Conservation (phyloP, 1,139 yeast species). For the Kodamaea derodonti region DNA sequence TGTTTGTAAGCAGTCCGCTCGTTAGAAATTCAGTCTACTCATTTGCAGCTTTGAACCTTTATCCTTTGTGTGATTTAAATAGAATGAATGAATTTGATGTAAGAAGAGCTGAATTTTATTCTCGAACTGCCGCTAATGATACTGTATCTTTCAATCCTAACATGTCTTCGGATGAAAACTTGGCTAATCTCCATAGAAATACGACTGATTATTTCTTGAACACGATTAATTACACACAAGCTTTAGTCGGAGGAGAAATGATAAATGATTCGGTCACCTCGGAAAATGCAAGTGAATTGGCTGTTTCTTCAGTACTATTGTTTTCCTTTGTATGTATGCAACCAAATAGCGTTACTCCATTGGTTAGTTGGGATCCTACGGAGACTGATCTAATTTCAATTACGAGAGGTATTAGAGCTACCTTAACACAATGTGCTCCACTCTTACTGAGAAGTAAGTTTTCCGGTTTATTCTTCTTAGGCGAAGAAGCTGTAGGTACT, state of each 20-base stretch:
- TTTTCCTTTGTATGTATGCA: constrained; percentile 29
- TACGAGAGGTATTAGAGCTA: constrained; percentile 16
- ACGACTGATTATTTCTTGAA: constrained; percentile 24
- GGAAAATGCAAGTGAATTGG: constrained; percentile 19
- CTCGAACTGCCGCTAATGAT: neutral
- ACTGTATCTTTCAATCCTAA: constrained; percentile 1
- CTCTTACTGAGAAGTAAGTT: constrained; percentile 5
- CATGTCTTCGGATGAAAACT: constrained; percentile 4
- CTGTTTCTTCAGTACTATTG: constrained; percentile 21
- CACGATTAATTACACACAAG: constrained; percentile 10
- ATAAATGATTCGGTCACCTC: constrained; percentile 3
- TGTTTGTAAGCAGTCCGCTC: constrained; percentile 20
- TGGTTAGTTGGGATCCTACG: constrained; percentile 19
- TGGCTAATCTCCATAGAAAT: constrained; percentile 6
- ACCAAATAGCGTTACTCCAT: constrained; percentile 27
- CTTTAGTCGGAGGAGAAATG: neutral
- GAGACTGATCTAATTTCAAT: constrained; percentile 21
- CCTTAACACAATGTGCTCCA: constrained; percentile 5
- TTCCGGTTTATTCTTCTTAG: constrained; percentile 7
- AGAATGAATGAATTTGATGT: constrained; percentile 5
- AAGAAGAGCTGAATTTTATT: neutral
- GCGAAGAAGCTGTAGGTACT: constrained; percentile 1
- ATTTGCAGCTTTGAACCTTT: constrained; percentile 20
- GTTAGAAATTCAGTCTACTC: constrained; percentile 22
- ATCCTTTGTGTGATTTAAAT: constrained; percentile 15